Percentiles rank a stretch among this genome's conserved stretches.
Evolutionary conservation across 306 rosid species (phyloP).

Genomic region (Cucurbita maxima): DNA sequence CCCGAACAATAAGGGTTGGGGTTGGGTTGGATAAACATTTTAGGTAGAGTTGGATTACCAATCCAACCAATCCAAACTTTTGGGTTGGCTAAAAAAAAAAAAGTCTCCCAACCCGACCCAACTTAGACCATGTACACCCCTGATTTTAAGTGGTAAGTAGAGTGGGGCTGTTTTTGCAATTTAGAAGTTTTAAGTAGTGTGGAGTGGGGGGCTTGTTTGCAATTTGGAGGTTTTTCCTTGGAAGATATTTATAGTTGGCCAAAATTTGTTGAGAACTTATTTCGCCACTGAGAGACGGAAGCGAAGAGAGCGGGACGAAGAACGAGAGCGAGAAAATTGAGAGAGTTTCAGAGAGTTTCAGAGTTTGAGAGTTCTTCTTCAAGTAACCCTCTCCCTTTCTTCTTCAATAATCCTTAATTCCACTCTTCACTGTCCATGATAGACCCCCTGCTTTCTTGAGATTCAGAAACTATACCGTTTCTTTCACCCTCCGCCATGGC

Average conservation of each 20-base stretch:
- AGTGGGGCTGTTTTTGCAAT: too few species aligned
- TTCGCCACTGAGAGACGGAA: conserved; percentile 13
- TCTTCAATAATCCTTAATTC: not conserved
- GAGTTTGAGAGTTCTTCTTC: not conserved
- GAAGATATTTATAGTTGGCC: conserved; percentile 18
- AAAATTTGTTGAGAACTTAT: conserved; percentile 5
- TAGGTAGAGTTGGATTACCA: too few species aligned
- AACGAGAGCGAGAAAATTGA: not conserved
- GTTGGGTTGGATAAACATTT: too few species aligned
- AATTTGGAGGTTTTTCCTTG: not conserved
- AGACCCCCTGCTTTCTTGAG: conserved; percentile 16
- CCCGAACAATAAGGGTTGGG: too few species aligned
- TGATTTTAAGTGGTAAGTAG: too few species aligned
- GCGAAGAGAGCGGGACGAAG: conserved; percentile 6
- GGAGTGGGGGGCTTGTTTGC: not conserved
- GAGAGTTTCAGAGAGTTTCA: not conserved
- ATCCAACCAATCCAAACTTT: too few species aligned
- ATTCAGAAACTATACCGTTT: conserved; percentile 15
- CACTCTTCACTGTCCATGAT: conserved; percentile 24
- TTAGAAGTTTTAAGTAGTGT: too few species aligned
- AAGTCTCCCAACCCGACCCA: too few species aligned
- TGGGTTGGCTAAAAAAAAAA: too few species aligned
- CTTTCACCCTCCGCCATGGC: conserved; percentile 28
- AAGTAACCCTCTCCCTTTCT: not conserved
- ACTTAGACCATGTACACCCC: too few species aligned